phyloP scores from a whole-genome alignment of 202 grass and related monocot genomes.

The Schoenoplectus tabernaemontani region DNA sequence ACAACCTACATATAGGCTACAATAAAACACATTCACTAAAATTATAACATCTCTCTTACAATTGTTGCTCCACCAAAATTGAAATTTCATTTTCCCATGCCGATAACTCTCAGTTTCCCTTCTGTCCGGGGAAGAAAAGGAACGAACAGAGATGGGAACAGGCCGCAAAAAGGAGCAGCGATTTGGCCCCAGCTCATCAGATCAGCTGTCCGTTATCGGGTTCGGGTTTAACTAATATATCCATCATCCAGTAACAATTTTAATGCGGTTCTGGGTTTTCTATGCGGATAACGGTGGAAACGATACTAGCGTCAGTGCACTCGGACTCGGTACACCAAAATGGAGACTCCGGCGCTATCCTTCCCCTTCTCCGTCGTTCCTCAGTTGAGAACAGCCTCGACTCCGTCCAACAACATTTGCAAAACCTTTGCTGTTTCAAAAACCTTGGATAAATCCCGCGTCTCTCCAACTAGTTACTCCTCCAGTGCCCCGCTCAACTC shows the following conservation, averaged over 20 bases:
- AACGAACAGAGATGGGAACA: no score
- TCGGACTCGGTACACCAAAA: neutral
- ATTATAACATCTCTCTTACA: no score
- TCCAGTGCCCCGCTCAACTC: neutral
- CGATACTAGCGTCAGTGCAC: no score
- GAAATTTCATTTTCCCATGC: no score
- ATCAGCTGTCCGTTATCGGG: neutral
- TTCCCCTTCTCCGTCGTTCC: constrained; percentile 36
- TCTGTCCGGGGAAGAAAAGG: no score
- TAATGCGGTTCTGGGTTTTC: neutral
- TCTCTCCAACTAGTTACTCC: neutral
- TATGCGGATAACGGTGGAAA: neutral
- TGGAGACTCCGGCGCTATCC: constrained; percentile 42
- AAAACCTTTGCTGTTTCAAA: neutral
- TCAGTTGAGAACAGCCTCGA: neutral
- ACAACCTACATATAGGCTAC: no score
- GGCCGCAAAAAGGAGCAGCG: no score
- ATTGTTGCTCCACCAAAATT: no score
- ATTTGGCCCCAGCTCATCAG: no score
- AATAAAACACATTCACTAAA: no score
- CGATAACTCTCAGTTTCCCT: no score
- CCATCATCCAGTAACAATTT: neutral
- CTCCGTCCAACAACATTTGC: neutral
- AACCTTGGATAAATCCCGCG: constrained; percentile 26
- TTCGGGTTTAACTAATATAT: neutral